Base-by-base conservation (phyloP, 257 asterid genomes). In the Primulina eburnea region DNA sequence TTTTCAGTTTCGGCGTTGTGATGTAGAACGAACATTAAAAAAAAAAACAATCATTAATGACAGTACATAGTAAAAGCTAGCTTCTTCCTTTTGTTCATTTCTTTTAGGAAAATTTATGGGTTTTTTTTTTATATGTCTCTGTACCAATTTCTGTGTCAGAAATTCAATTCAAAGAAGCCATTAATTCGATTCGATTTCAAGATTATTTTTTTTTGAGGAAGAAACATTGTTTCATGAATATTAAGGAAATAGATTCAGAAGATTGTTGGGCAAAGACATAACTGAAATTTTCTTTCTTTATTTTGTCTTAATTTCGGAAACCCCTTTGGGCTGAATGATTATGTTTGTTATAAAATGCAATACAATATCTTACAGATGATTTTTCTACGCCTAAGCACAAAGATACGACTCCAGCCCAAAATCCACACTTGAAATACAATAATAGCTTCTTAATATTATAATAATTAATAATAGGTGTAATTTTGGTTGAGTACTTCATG, bases 1-100 rank as follows among this genome's bases (percentile, higher is more conserved):
- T 43, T 77, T 47, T 62, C 75, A 78, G 77, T 78, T 73, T 81
- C 55, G 68, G 87, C 78, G 86, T 67, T 80, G 71, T 80, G 82
- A 81, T 81, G 82, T 83, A 73, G 80, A 73, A 29, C 58, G 47
- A 62, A 72, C 62, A 56, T 62, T 47, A 52, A 59, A 38, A 74
- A 71, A 37, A 67, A 32, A 32, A 32, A 32, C 64, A 65, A 68
- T 8, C 64, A 69, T 68, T 70, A 55, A 75, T 79, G 85, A 77
- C 81, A 69, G 85, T 77, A 69, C 84, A 62, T 79, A 60, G 78
- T 75, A 73, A 29, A 72, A 68, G 73, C 66, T 70, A 43, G 55
- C 73, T 64, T 79, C 65, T 72, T 71, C 57, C 77, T 55, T 68
- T 65, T 75, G 80, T 78, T 83, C 80, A 74, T 67, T 75, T 80